Evolutionary conservation across 768 basidiomycete genomes (phyloP), one percentile per base, ranked within the genome.

Genomic region (Nidularia sp.): DNA sequence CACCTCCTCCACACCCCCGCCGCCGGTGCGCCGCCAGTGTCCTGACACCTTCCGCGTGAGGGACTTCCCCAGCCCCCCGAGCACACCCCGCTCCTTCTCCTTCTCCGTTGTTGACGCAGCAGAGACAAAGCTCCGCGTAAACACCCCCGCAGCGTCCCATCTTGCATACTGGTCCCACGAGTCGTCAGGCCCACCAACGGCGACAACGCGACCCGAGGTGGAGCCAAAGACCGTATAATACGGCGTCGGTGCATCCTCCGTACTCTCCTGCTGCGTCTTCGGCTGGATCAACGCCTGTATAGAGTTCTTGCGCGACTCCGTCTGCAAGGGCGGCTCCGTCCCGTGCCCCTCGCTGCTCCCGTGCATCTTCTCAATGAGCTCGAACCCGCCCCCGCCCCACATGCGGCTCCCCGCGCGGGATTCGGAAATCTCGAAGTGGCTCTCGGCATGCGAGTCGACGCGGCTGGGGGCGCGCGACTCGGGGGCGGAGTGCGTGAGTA

Each of bases 161-260:
- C 49, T 34, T 12, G 46, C 41, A 43, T 57, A 13, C 50, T 49
- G 29, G 29, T 69, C 69, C 60, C 60, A 65, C 9, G 60, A 65
- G 45, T 79, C 79, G 7, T 71, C 71, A 0, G 72, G 69, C 7
- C 72, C 70, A 0, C 75, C 77, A 0, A 74, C 74, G 9, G 71
- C 74, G 12, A 79, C 68, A 5, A 76, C 65, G 6, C 70, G 71
- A 1, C 71, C 80, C 1, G 76, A 69, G 0, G 70, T 62, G 5
- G 71, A 68, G 1, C 83, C 83, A 52, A 82, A 74, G 12, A 84
- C 75, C 3, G 82, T 80, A 56, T 82, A 83, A 48, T 83, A 80
- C n/a, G 81, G 80, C 7, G 66, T 69, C 34, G 60, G 56, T 45
- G 47, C 59, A 33, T 49, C 55, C 50, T 3, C 45, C 36, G 36